Conservation (phyloP, 192 early-diverging fungal species). For the Dimargaris cristalligena region DNA sequence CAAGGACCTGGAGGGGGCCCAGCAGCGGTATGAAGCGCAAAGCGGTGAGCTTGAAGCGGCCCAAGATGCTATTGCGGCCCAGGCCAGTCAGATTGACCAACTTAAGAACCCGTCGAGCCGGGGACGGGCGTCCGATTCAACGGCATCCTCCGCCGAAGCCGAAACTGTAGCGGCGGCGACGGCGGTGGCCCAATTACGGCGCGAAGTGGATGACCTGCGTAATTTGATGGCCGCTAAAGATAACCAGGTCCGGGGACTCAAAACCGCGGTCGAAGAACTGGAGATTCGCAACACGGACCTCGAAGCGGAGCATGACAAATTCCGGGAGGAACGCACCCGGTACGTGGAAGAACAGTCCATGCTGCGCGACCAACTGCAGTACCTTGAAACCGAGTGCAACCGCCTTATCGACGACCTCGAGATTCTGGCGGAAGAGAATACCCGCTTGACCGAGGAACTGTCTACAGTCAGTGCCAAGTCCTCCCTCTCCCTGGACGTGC, state of each 20-base stretch:
- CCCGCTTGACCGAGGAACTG: slow-evolving; percentile 24
- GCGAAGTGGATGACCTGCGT: neutral
- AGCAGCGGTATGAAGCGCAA: slow-evolving; percentile 10
- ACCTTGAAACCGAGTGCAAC: slow-evolving; percentile 52
- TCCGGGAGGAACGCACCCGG: slow-evolving; percentile 33
- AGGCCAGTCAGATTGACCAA: slow-evolving; percentile 9
- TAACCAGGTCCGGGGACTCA: slow-evolving; percentile 24
- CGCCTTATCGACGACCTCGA: slow-evolving; percentile 65
- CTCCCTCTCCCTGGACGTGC: neutral
- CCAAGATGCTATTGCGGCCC: slow-evolving; percentile 11
- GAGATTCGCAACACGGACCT: slow-evolving; percentile 34
- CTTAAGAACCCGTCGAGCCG: too few species aligned
- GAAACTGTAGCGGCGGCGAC: slow-evolving; percentile 5
- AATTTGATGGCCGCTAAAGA: slow-evolving; percentile 19
- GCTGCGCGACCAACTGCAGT: slow-evolving; percentile 27
- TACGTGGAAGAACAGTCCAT: slow-evolving; percentile 14
- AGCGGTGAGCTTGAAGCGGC: slow-evolving; percentile 12
- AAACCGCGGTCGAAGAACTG: slow-evolving; percentile 36
- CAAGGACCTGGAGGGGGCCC: slow-evolving; percentile 11
- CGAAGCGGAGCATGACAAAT: slow-evolving; percentile 28
- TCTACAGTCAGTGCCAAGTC: slow-evolving; percentile 18
- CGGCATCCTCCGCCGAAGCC: neutral
- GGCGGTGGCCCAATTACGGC: neutral
- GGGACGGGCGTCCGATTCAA: too few species aligned
- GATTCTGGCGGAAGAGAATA: slow-evolving; percentile 40